phyloP scores from a whole-genome alignment of 164 flowering plant genomes.

The Stephania cephalantha region DNA sequence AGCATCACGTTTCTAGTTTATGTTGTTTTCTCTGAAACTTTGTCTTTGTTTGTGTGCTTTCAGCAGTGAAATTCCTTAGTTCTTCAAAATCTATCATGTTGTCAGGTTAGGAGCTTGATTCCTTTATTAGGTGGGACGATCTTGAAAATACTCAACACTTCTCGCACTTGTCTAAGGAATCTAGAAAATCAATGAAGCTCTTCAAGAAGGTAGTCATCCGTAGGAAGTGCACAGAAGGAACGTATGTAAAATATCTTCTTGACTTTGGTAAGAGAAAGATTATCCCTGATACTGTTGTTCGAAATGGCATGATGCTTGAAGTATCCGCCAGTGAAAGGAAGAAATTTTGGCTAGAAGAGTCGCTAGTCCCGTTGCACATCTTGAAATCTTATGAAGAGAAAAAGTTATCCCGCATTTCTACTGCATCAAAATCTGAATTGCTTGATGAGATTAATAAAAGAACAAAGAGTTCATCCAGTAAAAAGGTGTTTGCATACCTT shows the following conservation, averaged over 20 bases:
- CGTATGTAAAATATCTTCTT: constrained; percentile 62
- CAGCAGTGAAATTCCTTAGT: constrained; percentile 2
- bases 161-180: constrained; percentile 47
- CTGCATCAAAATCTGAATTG: constrained; percentile 28
- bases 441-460: constrained; percentile 22
- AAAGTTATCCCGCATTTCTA: constrained; percentile 43
- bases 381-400: constrained; percentile 82
- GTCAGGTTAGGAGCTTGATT: constrained; percentile 82
- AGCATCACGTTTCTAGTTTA: background rate
- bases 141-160: constrained; percentile 53
- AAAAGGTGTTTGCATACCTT: constrained; percentile 53
- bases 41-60: background rate
- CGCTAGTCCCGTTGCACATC: constrained; percentile 77
- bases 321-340: constrained; percentile 68
- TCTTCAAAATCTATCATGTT: constrained; percentile 10
- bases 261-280: constrained; percentile 92
- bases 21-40: background rate
- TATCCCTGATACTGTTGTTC: constrained; percentile 68
- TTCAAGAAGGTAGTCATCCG: constrained; percentile 81
- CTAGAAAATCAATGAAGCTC: constrained; percentile 44
- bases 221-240: constrained; percentile 53
- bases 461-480: constrained; percentile 25
- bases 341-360: constrained; percentile 80
- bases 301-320: constrained; percentile 55
- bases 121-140: constrained; percentile 71